Conservation (phyloP, 441 rosid species). For the Jatropha podagrica region DNA sequence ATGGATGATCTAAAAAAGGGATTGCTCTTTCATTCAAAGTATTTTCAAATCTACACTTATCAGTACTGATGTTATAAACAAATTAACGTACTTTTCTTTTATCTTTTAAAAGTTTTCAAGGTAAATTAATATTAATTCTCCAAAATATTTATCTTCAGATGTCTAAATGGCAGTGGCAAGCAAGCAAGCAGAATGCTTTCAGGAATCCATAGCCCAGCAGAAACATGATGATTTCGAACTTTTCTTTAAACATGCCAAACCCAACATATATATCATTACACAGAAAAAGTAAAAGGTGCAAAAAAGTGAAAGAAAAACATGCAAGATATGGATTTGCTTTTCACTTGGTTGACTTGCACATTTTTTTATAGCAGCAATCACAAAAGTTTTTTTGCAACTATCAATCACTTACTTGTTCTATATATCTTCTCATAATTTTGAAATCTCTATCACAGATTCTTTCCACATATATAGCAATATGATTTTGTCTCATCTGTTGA, state of each 20-base stretch:
- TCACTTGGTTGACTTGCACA: not conserved
- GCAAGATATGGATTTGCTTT: not conserved
- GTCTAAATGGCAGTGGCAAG: too few species aligned
- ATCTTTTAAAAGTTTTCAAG: too few species aligned
- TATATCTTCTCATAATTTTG: not conserved
- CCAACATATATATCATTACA: not conserved
- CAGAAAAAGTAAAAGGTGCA: not conserved
- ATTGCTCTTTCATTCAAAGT: too few species aligned
- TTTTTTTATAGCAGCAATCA: not conserved
- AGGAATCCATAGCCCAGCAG: not conserved
- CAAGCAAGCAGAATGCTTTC: not conserved
- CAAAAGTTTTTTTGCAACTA: not conserved
- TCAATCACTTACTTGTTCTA: not conserved
- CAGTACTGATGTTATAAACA: too few species aligned
- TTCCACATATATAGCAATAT: not conserved
- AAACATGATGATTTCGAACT: not conserved
- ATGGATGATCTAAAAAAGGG: too few species aligned
- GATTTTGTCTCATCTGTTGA: too few species aligned
- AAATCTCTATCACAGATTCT: not conserved
- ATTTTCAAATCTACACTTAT: too few species aligned
- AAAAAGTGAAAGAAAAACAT: not conserved
- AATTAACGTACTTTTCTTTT: too few species aligned
- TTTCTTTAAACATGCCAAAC: not conserved
- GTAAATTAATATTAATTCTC: too few species aligned
- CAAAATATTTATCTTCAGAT: too few species aligned